These are phyloP conservation scores for Trichosporon faecale DNA, from an alignment of 1,284 basidiomycete genomes.

Conservation along the genomic window DNA sequence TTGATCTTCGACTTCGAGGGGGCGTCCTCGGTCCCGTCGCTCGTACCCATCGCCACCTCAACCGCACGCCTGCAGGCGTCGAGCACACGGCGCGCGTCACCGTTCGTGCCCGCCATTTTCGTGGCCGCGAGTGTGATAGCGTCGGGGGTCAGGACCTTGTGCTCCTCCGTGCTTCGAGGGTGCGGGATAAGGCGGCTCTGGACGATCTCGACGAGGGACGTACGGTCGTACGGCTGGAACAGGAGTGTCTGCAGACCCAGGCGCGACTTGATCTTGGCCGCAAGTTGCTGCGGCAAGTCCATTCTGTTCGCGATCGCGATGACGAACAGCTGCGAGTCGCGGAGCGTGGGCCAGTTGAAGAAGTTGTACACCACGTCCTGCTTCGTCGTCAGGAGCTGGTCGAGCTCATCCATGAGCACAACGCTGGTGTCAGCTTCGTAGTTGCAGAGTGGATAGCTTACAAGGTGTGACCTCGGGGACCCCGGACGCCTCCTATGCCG, in stretches of 20 bases:
- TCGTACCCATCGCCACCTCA: constrained; percentile 61
- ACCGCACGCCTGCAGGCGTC: constrained; percentile 88
- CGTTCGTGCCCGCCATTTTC: constrained; percentile 87
- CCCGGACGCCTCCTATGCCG: constrained; percentile 36
- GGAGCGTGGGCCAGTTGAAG: constrained; percentile 97
- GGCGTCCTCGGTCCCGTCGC: background rate
- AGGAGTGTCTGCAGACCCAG: constrained; percentile 88
- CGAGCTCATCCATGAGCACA: constrained; percentile 96
- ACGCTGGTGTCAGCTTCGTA: constrained; percentile 59
- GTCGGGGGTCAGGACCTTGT: constrained; percentile 62
- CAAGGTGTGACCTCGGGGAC: constrained; percentile 52
- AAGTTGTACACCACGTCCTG: constrained; percentile 99
- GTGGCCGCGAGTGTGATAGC: constrained; percentile 86
- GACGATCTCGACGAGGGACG: constrained; percentile 82
- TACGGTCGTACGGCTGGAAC: constrained; percentile 84
- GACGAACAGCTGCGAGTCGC: constrained; percentile 82
- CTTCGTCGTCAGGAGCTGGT: constrained; percentile 90
- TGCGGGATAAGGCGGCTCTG: constrained; percentile 64
- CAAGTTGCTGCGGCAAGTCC: constrained; percentile 94
- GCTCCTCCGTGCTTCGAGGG: constrained; percentile 59
- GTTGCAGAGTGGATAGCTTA: constrained; percentile 25
- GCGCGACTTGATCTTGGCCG: constrained; percentile 84
- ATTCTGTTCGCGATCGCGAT: constrained; percentile 98
- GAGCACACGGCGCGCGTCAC: constrained; percentile 88
- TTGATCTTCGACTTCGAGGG: background rate